Base-by-base conservation (phyloP, 2,329 filamentous ascomycete species). In the Colletotrichum sublineola region DNA sequence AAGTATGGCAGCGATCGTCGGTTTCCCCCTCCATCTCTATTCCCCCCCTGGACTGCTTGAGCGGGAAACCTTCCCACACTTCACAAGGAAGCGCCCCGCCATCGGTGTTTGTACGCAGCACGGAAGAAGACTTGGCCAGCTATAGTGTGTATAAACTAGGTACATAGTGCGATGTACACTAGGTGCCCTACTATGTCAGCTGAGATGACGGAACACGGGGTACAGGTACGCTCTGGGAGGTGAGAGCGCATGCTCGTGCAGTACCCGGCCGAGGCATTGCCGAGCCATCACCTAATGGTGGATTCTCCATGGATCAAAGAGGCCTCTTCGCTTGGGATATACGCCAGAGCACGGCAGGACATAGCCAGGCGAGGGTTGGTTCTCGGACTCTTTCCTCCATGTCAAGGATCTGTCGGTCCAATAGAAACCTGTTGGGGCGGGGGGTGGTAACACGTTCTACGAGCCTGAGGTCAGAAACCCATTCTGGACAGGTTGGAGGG, bases 1-100 rank as follows among this genome's bases (percentile, higher is more conserved):
- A 36, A 66, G 53, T 29, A 60, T 66, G 62, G 53, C 24, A 65
- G 67, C 61, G 67, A 69, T 66, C 53, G 48, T 24, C 55, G 46
- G 36, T 12, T 50, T 29, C 33, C 36, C 60, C 48, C 60, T 56
- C 29, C 15, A 68, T 38, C 66, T 20, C 42, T 48, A 12, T 24
- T 3, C 24, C 57, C 42, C 20, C 20, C 42, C 31, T 36, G 20
- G 14, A 48, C 36, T 31, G 14, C 12, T 57, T 15, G 14, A 36
- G 33, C 56, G 7, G 14, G 56, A 14, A 7, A 7, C 36, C 20
- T 58, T 40, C 7, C 33, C 53, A 36, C 15, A 57, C 55, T 38
- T 56, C 55, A 36, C 18, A 40, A 20, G 12, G 20, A 15, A n/a
- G 33, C 11, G 6, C 20, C n/a, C 55, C 36, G 11, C 36, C 55